phyloP scores from a whole-genome alignment of 306 rosid genomes.

The Argentina anserina region DNA sequence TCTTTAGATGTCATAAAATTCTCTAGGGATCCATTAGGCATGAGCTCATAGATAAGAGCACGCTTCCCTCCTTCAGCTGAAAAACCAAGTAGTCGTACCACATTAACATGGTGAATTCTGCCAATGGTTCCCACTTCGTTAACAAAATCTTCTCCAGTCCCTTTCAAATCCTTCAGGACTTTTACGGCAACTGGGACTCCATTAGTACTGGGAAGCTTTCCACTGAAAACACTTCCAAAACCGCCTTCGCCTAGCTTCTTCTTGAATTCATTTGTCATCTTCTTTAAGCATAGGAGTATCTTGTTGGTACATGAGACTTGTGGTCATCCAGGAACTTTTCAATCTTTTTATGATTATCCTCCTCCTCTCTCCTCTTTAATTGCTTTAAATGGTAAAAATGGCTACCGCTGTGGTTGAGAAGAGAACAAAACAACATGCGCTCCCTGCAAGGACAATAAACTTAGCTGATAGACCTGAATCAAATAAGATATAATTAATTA shows the following conservation, averaged over 20 bases:
- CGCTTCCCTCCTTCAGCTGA: constrained; percentile 35
- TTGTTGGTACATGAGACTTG: constrained; percentile 32
- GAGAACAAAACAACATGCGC: neutral
- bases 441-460: neutral
- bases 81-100: constrained; percentile 41
- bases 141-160: constrained; percentile 11
- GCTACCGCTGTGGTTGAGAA: neutral
- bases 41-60: constrained; percentile 35
- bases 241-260: constrained; percentile 38
- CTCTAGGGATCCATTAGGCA: constrained; percentile 33
- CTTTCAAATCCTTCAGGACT: neutral
- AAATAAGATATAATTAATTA: neutral
- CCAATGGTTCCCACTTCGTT: constrained; percentile 40
- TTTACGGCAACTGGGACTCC: neutral
- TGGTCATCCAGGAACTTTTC: constrained; percentile 40
- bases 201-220: constrained; percentile 14
- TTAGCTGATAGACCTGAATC: neutral
- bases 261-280: constrained; percentile 33
- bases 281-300: constrained; percentile 35
- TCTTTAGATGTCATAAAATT: constrained; percentile 20
- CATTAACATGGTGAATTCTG: constrained; percentile 40
- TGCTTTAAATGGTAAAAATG: neutral
- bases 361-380: neutral
- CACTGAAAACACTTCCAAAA: constrained; percentile 34
- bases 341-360: constrained; percentile 24